A percentile compares a stretch with the other conserved stretches of the same genome.
These are phyloP conservation scores for Recurvomyces mirabilis DNA, from an alignment of 495 filamentous ascomycete genomes.

Conservation along the genomic window DNA sequence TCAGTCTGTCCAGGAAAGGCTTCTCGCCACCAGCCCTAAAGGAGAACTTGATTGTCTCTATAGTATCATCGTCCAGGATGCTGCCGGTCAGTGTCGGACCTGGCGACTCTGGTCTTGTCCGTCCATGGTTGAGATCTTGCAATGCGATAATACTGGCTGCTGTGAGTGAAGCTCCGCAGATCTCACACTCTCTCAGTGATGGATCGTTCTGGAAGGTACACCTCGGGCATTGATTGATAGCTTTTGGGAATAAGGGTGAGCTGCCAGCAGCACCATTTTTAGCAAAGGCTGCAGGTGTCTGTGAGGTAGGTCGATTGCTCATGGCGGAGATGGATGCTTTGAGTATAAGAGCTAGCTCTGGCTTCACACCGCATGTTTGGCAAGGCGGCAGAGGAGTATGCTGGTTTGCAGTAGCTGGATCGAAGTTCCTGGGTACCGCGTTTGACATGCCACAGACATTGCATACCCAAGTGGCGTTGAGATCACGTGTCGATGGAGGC, in stretches of 20 bases:
- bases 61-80: constrained; percentile 41
- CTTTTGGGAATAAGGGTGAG: too few relatives aligned
- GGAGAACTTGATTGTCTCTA: constrained; percentile 77
- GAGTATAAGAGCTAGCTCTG: constrained; percentile 63
- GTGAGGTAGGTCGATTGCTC: constrained; percentile 19
- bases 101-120: constrained; percentile 52
- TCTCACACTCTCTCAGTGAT: constrained; percentile 74
- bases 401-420: constrained; percentile 61
- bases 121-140: not conserved
- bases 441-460: constrained; percentile 98
- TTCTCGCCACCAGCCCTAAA: constrained; percentile 85
- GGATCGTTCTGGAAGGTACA: constrained; percentile 95
- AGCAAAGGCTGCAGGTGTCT: too few relatives aligned
- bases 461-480: constrained; percentile 88
- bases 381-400: constrained; percentile 75
- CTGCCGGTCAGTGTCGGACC: constrained; percentile 46
- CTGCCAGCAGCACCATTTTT: too few relatives aligned
- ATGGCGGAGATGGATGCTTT: constrained; percentile 65
- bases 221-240: constrained; percentile 52
- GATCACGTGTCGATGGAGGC: constrained; percentile 38
- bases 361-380: constrained; percentile 87
- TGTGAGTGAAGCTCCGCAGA: constrained; percentile 68
- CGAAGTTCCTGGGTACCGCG: constrained; percentile 84
- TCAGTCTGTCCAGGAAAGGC: constrained; percentile 80
- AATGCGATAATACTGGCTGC: not conserved